phyloP scores from a whole-genome alignment of 2,329 filamentous ascomycete genomes.

The Orbilia quercus region DNA sequence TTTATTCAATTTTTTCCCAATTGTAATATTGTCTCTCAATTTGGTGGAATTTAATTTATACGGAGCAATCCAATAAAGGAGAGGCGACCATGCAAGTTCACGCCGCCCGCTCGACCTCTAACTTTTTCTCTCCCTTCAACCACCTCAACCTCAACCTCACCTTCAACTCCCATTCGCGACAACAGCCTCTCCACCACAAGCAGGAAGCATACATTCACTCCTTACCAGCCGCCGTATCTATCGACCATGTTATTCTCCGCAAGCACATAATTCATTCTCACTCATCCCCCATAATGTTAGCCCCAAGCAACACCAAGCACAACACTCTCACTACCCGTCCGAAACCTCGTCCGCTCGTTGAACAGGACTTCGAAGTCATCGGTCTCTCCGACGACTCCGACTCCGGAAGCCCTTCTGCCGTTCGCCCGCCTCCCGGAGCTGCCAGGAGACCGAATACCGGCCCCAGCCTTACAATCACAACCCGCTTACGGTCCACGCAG shows the following conservation, averaged over 20 bases:
- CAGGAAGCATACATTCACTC: constrained; percentile 39
- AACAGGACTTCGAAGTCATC: constrained; percentile 55
- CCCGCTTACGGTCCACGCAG: constrained; percentile 28
- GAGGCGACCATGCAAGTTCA: constrained; percentile 49
- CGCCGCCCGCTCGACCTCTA: constrained; percentile 48
- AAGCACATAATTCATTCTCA: constrained; percentile 50
- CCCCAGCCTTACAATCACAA: constrained; percentile 35
- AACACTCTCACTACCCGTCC: constrained; percentile 21
- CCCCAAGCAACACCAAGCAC: constrained; percentile 48
- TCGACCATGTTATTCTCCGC: constrained; percentile 51
- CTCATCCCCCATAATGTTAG: constrained; percentile 32
- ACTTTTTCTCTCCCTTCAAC: constrained; percentile 36
- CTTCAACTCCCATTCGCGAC: constrained; percentile 39
- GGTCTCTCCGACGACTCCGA: constrained; percentile 50
- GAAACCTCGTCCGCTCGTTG: constrained; percentile 53
- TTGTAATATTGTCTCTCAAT: neutral
- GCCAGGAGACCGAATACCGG: constrained; percentile 39
- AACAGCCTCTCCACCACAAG: constrained; percentile 23
- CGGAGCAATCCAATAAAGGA: constrained; percentile 28
- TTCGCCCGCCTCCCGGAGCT: constrained; percentile 48
- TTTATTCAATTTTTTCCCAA: constrained; percentile 12
- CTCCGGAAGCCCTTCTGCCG: constrained; percentile 7
- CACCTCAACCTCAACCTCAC: constrained; percentile 16
- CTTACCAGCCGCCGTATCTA: constrained; percentile 13
- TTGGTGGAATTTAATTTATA: constrained; percentile 7